Base-by-base conservation (phyloP, 352 stramenopile genomes). In the Phytopythium montanum region DNA sequence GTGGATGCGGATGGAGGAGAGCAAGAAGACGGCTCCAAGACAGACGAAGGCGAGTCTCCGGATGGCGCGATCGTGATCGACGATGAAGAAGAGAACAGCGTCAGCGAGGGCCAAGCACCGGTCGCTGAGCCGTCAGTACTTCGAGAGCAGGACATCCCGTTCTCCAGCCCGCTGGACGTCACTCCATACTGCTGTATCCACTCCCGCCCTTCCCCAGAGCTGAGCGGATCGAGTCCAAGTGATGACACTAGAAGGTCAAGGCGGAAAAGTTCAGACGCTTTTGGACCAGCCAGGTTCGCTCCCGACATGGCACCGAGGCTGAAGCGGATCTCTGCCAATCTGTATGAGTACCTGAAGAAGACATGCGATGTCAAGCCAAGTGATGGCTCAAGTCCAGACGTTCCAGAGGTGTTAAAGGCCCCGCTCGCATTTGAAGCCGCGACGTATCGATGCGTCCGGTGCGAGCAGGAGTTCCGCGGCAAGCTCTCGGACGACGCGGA, bases 401-500 rank as follows among this genome's bases (percentile, higher is more conserved):
- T 5, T 39, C 21, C 26, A 51, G n/a, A 10, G 28, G 39, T 48
- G 53, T 48, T 44, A 9, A 46, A n/a, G 26, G 42, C 29, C 12
- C 14, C 49, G 16, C 69, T 71, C 51, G 68, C 72, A 2, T 92
- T 92, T 60, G 61, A 68, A 44, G 67, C 70, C 6, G 44, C 62
- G 2, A 70, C 67, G 7, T 90, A 79, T 62, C 74, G 72, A 18
- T 92, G 82, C 41, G 23, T 41, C 25, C 9, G 45, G 7, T 92
- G 82, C 39, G 75, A 88, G 44, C 62, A 68, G 5, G 54, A 62
- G 23, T 89, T 87, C 41, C 68, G 69, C 33, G 72, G 74, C 29
- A 87, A 80, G 34, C 56, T 90, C 6, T 57, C 86, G 6, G 65
- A 81, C 45, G 70, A 92, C 34, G 75, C 75, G 1, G 69, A 84